Evolutionary conservation across 345 rosid species (phyloP).

Genomic region (Cardamine resedifolia): DNA sequence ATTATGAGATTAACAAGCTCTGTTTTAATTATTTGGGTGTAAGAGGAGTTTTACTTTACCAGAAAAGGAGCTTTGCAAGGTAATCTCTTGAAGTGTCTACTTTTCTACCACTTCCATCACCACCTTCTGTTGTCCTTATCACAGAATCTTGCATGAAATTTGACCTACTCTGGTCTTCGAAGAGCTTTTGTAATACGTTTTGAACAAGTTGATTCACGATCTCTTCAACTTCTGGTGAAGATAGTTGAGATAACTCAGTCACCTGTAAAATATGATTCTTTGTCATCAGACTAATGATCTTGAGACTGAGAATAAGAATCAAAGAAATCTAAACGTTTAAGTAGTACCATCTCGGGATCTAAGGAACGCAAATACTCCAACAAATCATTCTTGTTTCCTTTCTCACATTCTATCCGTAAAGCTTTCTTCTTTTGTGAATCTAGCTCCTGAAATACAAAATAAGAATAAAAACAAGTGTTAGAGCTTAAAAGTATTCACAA

Average conservation of each 20-base stretch:
- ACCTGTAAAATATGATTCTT: constrained; percentile 46
- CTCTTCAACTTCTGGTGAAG: constrained; percentile 86
- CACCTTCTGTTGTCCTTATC: constrained; percentile 35
- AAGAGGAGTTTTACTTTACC: constrained; percentile 46
- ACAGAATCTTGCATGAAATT: constrained; percentile 40
- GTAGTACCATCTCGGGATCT: constrained; percentile 74
- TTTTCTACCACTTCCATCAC: constrained; percentile 43
- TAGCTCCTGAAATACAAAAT: constrained; percentile 57
- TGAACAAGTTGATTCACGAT: constrained; percentile 80
- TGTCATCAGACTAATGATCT: neutral
- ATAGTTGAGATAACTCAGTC: constrained; percentile 71
- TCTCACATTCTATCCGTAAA: constrained; percentile 48
- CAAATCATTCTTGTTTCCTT: constrained; percentile 62
- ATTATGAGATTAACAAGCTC: constrained; percentile 3
- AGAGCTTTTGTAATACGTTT: constrained; percentile 52
- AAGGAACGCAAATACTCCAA: constrained; percentile 85
- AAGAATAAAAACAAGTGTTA: constrained; percentile 8
- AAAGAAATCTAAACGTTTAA: constrained; percentile 2
- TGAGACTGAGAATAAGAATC: neutral
- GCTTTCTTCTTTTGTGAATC: constrained; percentile 57
- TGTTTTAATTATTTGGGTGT: neutral
- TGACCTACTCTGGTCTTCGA: constrained; percentile 46
- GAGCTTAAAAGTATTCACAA: neutral
- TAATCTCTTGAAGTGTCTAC: constrained; percentile 82
- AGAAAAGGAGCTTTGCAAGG: constrained; percentile 91